phyloP scores from a whole-genome alignment of 371 early-diverging fungal species.

The Rhizopus microsporus region DNA sequence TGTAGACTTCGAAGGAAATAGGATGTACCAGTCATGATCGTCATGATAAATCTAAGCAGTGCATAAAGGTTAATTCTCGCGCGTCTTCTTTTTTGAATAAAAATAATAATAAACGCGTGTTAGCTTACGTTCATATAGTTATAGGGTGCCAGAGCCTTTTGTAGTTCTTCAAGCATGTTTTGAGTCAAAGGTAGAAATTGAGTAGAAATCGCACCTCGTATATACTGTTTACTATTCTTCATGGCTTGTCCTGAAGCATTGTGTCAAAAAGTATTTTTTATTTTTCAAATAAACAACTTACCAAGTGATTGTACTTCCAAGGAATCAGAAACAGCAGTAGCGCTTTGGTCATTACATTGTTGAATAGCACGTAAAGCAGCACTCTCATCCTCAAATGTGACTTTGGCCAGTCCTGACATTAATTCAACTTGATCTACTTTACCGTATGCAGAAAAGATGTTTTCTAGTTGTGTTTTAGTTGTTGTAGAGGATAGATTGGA shows the following conservation, averaged over 20 bases:
- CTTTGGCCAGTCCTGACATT: slow-evolving; percentile 49
- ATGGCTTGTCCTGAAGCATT: background rate
- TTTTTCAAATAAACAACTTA: background rate
- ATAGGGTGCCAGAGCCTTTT: slow-evolving; percentile 29
- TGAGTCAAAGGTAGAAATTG: slow-evolving; percentile 53
- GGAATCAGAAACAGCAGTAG: no score
- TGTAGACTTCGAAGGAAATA: slow-evolving; percentile 44
- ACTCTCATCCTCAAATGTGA: slow-evolving; percentile 32
- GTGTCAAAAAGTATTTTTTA: background rate
- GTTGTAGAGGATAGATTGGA: slow-evolving; percentile 38
- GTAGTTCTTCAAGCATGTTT: slow-evolving; percentile 45
- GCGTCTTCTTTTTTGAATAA: background rate
- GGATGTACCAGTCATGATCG: slow-evolving; percentile 54
- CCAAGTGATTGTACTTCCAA: no score
- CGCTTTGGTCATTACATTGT: background rate
- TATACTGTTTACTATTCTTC: slow-evolving; percentile 3
- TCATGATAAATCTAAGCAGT: slow-evolving; percentile 43
- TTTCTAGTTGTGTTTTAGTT: slow-evolving; percentile 40
- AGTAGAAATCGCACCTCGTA: slow-evolving; percentile 39
- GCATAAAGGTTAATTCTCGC: background rate
- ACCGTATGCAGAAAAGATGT: slow-evolving; percentile 52
- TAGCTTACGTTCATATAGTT: slow-evolving; percentile 30
- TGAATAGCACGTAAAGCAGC: slow-evolving; percentile 39
- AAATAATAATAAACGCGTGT: background rate
- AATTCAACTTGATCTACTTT: slow-evolving; percentile 48